Base-by-base conservation (phyloP, 495 filamentous ascomycete genomes). In the Podospora conica region DNA sequence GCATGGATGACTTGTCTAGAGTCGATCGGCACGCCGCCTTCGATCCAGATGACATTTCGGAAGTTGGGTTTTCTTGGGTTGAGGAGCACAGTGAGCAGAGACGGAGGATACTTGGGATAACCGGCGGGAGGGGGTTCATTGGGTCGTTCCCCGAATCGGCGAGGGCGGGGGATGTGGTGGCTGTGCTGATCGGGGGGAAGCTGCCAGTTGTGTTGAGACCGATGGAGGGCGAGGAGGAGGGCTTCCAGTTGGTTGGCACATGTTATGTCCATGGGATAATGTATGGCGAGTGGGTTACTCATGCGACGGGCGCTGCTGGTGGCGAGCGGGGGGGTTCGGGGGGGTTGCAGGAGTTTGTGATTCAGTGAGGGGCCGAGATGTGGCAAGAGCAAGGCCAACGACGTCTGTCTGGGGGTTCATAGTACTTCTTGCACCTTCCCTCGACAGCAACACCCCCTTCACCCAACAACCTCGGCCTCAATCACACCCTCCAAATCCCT, bases 401-500 rank as follows among this genome's bases (percentile, higher is more conserved):
- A 27, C 25, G n/a, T n/a, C n/a, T n/a, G n/a, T n/a, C n/a, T n/a
- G n/a, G n/a, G n/a, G n/a, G n/a, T n/a, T n/a, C n/a, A n/a, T n/a
- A n/a, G n/a, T n/a, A 27, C 25, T 27, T 27, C 25, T 6, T 27
- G 25, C n/a, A n/a, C n/a, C n/a, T n/a, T n/a, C n/a, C n/a, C n/a
- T n/a, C n/a, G n/a, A n/a, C n/a, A n/a, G 3, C 40, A 48, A 48
- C 18, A 8, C 0, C 40, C 40, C 1, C 12, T 20, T 11, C 11
- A 63, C 25, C 0, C 20, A 20, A n/a, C 48, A 48, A 67, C 53
- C 60, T 75, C 81, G 9, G 73, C 74, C 64, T 82, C 81, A 57
- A 85, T 79, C 23, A 84, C 65, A 15, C 79, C 78, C 68, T 82
- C 72, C 3, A 71, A 72, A 28, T 74, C 77, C 11, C 75, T 63